Evolutionary conservation across 352 stramenopile species (phyloP), one percentile per base, ranked within the genome.

Genomic region (Pythium chondricola): DNA sequence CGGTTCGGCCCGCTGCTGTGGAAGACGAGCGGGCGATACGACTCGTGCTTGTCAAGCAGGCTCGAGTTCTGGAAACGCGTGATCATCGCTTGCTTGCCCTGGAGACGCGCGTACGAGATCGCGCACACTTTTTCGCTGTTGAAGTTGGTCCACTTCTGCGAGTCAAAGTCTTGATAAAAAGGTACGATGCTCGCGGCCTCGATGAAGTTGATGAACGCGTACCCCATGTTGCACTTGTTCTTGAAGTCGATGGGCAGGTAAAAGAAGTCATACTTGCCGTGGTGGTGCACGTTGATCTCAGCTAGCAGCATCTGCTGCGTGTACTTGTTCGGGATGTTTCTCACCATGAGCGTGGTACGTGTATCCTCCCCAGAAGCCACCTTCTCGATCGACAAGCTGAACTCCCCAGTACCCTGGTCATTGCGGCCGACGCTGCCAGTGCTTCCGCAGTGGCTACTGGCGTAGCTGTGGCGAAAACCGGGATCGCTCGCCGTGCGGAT

Each of bases 251-350:
- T 99, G 18, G 97, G 97, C 39, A 99, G 73, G 71, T 99, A 99
- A 67, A 99, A 99, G 57, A 99, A 99, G 65, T 98, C 95, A 55
- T 96, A 97, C 36, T 93, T 85, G 18, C 95, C 95, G 47, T 95
- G 79, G 55, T 94, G 80, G 32, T 85, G 85, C 35, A 79, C 75
- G 48, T 98, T 96, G 63, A 99, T 98, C 84, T 99, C 96, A 2
- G 87, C 51, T 9, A 99, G 70, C 13, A 99, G 70, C 95, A 99
- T 99, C 55, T 98, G 77, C 64, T 99, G 96, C 6, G 96, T 98
- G 69, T 99, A 99, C 76, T 99, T 99, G 89, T 99, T 99, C 9
- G 97, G 97, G 43, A 99, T 99, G 69, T 99, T 99, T 53, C 96
- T 88, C 44, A 99, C 95, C 97, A 99, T 99, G 26, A 99, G 74